Conservation (phyloP, 2,329 filamentous ascomycete species). For the Sphaerulina vaccinii region DNA sequence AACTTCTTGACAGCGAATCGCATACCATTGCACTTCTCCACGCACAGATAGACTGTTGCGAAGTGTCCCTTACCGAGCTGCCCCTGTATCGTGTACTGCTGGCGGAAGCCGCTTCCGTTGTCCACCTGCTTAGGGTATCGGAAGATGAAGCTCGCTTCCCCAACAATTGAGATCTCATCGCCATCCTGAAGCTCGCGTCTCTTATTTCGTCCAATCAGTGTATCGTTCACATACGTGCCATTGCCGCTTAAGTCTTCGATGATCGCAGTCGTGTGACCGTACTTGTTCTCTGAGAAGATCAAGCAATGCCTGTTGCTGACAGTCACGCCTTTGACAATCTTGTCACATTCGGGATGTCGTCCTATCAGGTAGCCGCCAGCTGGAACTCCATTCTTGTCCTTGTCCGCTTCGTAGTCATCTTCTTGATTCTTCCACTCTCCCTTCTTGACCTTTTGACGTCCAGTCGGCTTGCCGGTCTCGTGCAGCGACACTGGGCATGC, state of each 20-base stretch:
- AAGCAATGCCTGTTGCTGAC: conserved; percentile 85
- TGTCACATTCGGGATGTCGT: conserved; percentile 83
- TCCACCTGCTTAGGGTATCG: conserved; percentile 75
- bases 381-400: conserved; percentile 53
- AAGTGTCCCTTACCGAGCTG: conserved; percentile 94
- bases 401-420: conserved; percentile 59
- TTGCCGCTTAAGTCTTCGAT: conserved; percentile 94
- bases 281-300: conserved; percentile 62
- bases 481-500: conserved; percentile 62
- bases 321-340: conserved; percentile 68
- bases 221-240: conserved; percentile 93
- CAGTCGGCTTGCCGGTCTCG: conserved; percentile 38
- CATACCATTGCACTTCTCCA: conserved; percentile 78
- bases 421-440: conserved; percentile 60
- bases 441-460: conserved; percentile 48
- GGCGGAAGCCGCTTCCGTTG: conserved; percentile 70
- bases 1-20: conserved; percentile 94
- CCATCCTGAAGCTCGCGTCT: conserved; percentile 82
- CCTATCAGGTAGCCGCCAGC: conserved; percentile 88
- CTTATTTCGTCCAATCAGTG: conserved; percentile 86
- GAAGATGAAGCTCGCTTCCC: conserved; percentile 86
- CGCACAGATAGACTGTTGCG: conserved; percentile 86
- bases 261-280: conserved; percentile 63
- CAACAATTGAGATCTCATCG: conserved; percentile 85
- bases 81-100: conserved; percentile 81